Conservation (phyloP, 208 protist species). For the Trypanosoma platydactyli region DNA sequence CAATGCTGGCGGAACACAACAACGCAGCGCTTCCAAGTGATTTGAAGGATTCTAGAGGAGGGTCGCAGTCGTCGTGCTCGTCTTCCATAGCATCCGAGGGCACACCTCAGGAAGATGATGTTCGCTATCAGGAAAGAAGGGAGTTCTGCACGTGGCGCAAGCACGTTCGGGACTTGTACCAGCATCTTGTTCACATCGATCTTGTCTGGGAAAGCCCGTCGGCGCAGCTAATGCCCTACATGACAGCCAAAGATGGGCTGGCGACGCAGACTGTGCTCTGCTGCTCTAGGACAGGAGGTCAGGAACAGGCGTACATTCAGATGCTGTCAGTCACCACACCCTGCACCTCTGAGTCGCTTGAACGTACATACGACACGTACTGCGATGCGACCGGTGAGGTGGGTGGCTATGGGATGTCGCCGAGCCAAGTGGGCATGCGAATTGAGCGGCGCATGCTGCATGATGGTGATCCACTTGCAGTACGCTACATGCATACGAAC, state of each 20-base stretch:
- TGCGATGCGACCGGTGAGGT: conserved; percentile 89
- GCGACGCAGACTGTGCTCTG: conserved; percentile 76
- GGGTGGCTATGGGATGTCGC: conserved; percentile 88
- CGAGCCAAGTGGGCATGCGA: conserved; percentile 52
- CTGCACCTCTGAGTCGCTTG: conserved; percentile 39
- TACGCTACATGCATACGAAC: conserved; percentile 86
- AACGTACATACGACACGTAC: conserved; percentile 49
- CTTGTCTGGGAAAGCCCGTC: conserved; percentile 86
- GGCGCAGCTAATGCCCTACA: conserved; percentile 82
- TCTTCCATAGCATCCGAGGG: conserved; percentile 14
- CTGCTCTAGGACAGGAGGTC: conserved; percentile 74
- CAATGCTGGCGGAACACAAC: neutral
- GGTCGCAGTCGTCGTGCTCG: neutral
- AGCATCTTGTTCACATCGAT: conserved; percentile 85
- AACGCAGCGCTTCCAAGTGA: neutral
- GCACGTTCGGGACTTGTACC: conserved; percentile 84
- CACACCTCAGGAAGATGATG: conserved; percentile 18
- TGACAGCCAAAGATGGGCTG: conserved; percentile 51
- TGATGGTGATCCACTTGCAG: conserved; percentile 81
- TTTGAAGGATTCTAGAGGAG: neutral
- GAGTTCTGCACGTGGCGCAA: conserved; percentile 90
- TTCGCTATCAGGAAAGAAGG: conserved; percentile 67
- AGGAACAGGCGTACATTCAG: conserved; percentile 87
- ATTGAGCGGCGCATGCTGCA: conserved; percentile 85
- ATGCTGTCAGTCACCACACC: conserved; percentile 73